Base-by-base conservation (phyloP, 208 protist genomes). In the Leishmania lainsoni region DNA sequence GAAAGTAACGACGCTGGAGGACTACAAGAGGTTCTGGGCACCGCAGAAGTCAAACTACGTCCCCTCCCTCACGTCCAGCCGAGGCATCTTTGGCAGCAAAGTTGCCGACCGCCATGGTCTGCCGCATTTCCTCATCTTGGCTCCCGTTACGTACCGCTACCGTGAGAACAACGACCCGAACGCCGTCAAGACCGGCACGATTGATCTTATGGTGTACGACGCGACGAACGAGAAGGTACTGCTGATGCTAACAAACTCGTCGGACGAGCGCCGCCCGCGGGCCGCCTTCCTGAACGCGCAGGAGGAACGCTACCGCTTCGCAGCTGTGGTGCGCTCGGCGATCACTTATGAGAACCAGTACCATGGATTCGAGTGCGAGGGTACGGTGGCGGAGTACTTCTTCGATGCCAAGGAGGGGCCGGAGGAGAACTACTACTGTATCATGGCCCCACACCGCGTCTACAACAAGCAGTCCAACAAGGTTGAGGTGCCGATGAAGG, bases 361-460 rank as follows among this genome's bases (percentile, higher is more conserved):
- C 51, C 91, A 95, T 81, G 90, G 86, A 85, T 95, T 97, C 81
- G 76, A 93, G 78, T 97, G 93, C 83, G 83, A 81, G 3, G 93
- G 93, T 51, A 90, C 84, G 48, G 83, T 94, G 20, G 92, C 94
- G 8, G 92, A 97, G 89, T 97, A 92, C 87, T 95, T 97, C 80
- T 97, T 97, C 79, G 92, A 97, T 75, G 51, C 90, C 17, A 83
- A 92, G 72, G 66, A 89, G 9, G 94, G 92, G 51, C 86, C 86
- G 6, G 92, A 97, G 84, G 92, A 97, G 89, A 94, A 96, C 84
- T 97, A 94, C 84, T 97, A 94, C 87, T 95, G 92, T 76, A 86
- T 97, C 71, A 97, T 97, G 94, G 91, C 92, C 16, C 94, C 94
- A 54, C 52, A 79, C 32, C 88, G 89, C 66, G 68, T 97, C 32